Base-by-base conservation (phyloP, 2,329 filamentous ascomycete genomes). In the Teratosphaeria pseudoeucalypti region DNA sequence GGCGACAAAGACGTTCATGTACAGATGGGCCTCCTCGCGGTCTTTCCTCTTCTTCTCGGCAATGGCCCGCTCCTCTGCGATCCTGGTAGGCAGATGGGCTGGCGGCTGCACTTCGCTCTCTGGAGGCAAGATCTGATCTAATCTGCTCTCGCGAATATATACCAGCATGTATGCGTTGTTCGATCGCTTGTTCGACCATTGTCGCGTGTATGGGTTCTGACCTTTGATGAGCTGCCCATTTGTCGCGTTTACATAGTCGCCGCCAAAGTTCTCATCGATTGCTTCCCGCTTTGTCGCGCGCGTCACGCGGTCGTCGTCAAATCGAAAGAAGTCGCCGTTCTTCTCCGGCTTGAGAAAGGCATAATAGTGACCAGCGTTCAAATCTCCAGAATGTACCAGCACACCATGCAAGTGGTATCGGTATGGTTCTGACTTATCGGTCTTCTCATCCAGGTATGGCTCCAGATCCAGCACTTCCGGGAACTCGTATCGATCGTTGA, bases 121-220 rank as follows among this genome's bases (percentile, higher is more conserved):
- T 0, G 86, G 83, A 52, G 87, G 84, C 57, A 99, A 80, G 55
- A 97, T 86, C 65, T 89, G 82, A 69, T 96, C 89, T n/a, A 95
- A 76, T 59, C 87, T 84, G 57, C 87, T 88, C 72, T 96, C 89
- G 54, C 94, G 87, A 65, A 99, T 90, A 71, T 99, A 99, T 1
- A 99, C 95, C 79, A 99, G 77, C 94, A 99, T 99, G 79, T 99
- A 99, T 5, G 94, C 95, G 73, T 92, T 99, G 81, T 86, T 87
- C 2, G 84, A 86, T 54, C 84, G 79, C 68, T 87, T 87, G 3
- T 82, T 81, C 2, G 84, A 86, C 72, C 83, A 80, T 23, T 82
- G 82, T 47, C 84, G 76, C 10, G 84, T 84, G 67, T 86, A 87
- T 1, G 83, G 85, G 66, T 86, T 86, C 59, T 84, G 79, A 59